Evolutionary conservation across 495 filamentous ascomycete genomes (phyloP).

Genomic region (Lasiosphaeris hirsuta): DNA sequence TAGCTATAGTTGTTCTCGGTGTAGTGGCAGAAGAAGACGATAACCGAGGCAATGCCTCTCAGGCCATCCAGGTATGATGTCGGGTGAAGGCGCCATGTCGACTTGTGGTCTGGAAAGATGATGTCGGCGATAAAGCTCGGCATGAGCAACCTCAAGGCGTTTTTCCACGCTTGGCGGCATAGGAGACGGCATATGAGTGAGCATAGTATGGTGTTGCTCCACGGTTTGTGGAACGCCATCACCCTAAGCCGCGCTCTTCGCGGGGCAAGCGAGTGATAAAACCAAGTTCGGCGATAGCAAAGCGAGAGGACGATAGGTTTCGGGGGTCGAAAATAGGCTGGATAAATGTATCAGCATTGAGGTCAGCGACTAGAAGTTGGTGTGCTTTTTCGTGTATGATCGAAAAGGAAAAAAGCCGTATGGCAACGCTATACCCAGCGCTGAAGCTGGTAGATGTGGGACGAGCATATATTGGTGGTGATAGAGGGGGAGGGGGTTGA

Average conservation of each 20-base stretch:
- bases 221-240: neutral
- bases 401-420: too few species aligned
- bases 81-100: slow-evolving; percentile 31
- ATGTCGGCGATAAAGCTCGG: slow-evolving; percentile 33
- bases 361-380: too few species aligned
- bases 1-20: slow-evolving; percentile 41
- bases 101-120: slow-evolving; percentile 30
- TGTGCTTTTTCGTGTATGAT: too few species aligned
- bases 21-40: slow-evolving; percentile 51
- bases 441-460: too few species aligned
- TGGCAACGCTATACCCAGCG: too few species aligned
- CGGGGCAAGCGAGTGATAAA: too few species aligned
- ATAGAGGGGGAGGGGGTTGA: too few species aligned
- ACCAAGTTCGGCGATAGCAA: too few species aligned
- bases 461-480: too few species aligned
- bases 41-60: slow-evolving; percentile 52
- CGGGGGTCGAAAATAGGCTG: too few species aligned
- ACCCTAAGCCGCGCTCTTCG: neutral
- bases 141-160: slow-evolving; percentile 24
- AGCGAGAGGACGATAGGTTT: too few species aligned
- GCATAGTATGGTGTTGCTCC: slow-evolving; percentile 2
- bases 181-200: slow-evolving; percentile 4
- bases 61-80: slow-evolving; percentile 55
- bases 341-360: too few species aligned
- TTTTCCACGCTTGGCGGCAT: neutral